A percentile compares a stretch with the other conserved stretches of the same genome.
These are phyloP conservation scores for Gossypium davidsonii DNA, from an alignment of 441 rosid genomes.

Conservation along the genomic window DNA sequence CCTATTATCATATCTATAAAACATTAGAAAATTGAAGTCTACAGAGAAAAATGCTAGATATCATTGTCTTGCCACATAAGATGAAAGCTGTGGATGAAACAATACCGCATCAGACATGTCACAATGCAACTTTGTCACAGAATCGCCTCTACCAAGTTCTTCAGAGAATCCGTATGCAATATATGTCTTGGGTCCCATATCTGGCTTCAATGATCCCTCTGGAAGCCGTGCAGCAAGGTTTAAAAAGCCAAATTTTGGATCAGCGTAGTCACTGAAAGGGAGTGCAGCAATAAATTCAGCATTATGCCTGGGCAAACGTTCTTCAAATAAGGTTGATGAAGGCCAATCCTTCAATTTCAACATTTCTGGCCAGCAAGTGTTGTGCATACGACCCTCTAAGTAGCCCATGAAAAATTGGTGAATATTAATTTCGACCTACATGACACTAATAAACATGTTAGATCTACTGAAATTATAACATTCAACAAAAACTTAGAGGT, in stretches of 20 bases:
- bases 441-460: background rate
- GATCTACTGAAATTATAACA: background rate
- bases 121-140: slow-evolving; percentile 38
- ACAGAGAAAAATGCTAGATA: background rate
- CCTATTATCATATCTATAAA: slow-evolving; percentile 16
- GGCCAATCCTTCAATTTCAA: slow-evolving; percentile 44
- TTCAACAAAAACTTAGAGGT: background rate
- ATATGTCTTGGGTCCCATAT: slow-evolving; percentile 40
- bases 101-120: slow-evolving; percentile 42
- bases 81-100: background rate
- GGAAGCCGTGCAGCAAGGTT: slow-evolving; percentile 36
- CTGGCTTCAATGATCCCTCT: slow-evolving; percentile 28
- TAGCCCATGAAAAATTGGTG: slow-evolving; percentile 37
- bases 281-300: slow-evolving; percentile 32
- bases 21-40: background rate
- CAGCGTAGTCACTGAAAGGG: slow-evolving; percentile 30
- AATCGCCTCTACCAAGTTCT: slow-evolving; percentile 42
- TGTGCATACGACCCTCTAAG: slow-evolving; percentile 27
- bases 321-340: slow-evolving; percentile 30
- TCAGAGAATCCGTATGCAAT: slow-evolving; percentile 30
- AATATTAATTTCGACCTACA: slow-evolving; percentile 33
- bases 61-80: background rate
- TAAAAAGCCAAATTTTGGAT: slow-evolving; percentile 31
- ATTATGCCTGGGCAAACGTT: slow-evolving; percentile 38
- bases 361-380: slow-evolving; percentile 33